Conservation (phyloP, 345 rosid genomes). For the Salix dunnii region DNA sequence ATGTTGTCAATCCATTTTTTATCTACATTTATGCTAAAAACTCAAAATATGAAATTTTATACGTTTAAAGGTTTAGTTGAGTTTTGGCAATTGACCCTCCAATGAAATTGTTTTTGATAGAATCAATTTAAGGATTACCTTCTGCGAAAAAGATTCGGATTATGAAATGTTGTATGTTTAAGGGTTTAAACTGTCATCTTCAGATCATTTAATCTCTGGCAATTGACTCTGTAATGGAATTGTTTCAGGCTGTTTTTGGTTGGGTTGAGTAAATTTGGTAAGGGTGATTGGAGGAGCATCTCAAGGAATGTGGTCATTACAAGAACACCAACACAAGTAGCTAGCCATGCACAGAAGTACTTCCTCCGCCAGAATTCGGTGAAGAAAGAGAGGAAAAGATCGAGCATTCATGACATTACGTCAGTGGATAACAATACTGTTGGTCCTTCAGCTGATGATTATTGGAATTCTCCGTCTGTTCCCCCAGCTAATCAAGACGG, state of each 20-base stretch:
- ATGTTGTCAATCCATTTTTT: neutral
- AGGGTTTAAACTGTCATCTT: no score
- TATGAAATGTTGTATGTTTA: no score
- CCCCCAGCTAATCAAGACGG: no score
- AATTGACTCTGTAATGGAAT: neutral
- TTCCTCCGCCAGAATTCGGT: conserved; percentile 61
- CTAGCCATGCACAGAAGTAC: conserved; percentile 93
- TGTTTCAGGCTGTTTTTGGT: conserved; percentile 58
- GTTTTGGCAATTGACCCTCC: no score
- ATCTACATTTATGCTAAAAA: no score
- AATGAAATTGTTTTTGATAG: no score
- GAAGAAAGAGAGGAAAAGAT: conserved; percentile 75
- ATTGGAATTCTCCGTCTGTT: no score
- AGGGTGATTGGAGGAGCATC: conserved; percentile 92
- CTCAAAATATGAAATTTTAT: no score
- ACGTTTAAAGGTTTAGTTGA: no score
- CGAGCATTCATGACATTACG: conserved; percentile 76
- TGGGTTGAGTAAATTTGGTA: conserved; percentile 60
- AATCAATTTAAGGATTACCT: no score
- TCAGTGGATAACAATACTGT: conserved; percentile 8
- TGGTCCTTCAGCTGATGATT: neutral
- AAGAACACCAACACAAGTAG: conserved; percentile 85
- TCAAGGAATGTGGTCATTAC: conserved; percentile 77
- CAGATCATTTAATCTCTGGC: neutral
- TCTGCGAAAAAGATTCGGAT: no score